Evolutionary conservation across 2,329 filamentous ascomycete genomes (phyloP).

Genomic region (Colletotrichum agaves): DNA sequence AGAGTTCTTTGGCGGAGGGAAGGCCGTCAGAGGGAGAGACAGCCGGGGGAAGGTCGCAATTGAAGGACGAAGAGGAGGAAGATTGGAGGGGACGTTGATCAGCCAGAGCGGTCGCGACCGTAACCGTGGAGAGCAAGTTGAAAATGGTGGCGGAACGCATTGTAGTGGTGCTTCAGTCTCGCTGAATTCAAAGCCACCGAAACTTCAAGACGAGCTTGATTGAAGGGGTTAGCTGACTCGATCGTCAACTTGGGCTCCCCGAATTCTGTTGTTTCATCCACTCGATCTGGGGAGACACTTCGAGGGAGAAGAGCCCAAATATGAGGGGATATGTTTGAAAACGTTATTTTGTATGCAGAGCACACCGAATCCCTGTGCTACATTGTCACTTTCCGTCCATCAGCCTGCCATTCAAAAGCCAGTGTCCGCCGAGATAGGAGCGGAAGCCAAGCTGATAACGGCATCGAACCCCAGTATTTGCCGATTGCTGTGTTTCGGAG

Average conservation of each 20-base stretch:
- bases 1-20: slow-evolving; percentile 46
- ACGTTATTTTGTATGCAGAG: slow-evolving; percentile 12
- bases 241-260: not conserved
- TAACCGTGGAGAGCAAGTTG: not conserved
- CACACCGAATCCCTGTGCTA: not conserved
- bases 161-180: not conserved
- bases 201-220: too few species aligned
- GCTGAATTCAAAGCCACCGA: too few species aligned
- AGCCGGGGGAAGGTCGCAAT: slow-evolving; percentile 49
- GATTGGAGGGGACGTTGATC: slow-evolving; percentile 9
- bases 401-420: not conserved
- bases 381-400: slow-evolving; percentile 10
- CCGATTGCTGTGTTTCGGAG: slow-evolving; percentile 2
- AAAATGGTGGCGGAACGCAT: slow-evolving; percentile 22
- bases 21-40: slow-evolving; percentile 48
- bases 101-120: not conserved
- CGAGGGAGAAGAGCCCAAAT: not conserved
- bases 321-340: not conserved
- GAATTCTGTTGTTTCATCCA: not conserved
- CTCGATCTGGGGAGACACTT: not conserved
- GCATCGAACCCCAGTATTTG: slow-evolving; percentile 13
- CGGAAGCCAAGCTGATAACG: slow-evolving; percentile 8
- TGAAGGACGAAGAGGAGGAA: slow-evolving; percentile 32
- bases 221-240: not conserved
- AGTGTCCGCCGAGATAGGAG: slow-evolving; percentile 24